A percentile compares a stretch with the other conserved stretches of the same genome.
Evolutionary conservation across 2,329 filamentous ascomycete species (phyloP).

Genomic region (Diaporthe velutina): DNA sequence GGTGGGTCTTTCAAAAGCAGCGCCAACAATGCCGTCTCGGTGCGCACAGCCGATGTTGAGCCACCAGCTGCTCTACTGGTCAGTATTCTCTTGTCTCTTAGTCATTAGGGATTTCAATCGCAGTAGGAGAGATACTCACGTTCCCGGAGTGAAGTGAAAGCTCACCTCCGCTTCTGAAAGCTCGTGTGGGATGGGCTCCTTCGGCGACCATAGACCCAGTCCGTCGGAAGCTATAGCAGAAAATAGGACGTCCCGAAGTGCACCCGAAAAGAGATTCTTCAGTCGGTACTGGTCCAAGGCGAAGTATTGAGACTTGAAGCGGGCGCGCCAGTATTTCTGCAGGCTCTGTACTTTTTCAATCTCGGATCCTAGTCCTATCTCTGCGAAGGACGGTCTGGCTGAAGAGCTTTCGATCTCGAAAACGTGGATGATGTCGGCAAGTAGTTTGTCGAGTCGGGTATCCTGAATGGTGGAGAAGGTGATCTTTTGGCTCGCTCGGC

Average conservation of each 20-base stretch:
- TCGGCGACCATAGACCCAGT: constrained; percentile 27
- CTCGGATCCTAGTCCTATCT: constrained; percentile 6
- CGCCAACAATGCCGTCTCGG: constrained; percentile 66
- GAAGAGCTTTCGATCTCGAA: constrained; percentile 13
- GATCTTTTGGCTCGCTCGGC: constrained; percentile 5
- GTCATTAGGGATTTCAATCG: no score
- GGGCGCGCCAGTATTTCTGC: constrained; percentile 32
- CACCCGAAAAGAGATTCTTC: constrained; percentile 10
- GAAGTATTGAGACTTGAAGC: constrained; percentile 37
- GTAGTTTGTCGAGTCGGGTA: constrained; percentile 36
- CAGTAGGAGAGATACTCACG: constrained; percentile 18
- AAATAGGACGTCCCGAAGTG: constrained; percentile 31
- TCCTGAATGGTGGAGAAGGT: constrained; percentile 27
- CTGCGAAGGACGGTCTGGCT: neutral
- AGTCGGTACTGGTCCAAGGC: constrained; percentile 27
- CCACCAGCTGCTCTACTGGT: constrained; percentile 65
- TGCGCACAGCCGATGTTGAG: constrained; percentile 67
- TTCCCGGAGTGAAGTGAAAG: constrained; percentile 19
- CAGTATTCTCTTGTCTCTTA: neutral
- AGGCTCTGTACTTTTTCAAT: constrained; percentile 24
- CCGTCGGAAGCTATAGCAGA: constrained; percentile 33
- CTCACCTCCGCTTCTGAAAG: constrained; percentile 35
- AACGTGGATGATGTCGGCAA: constrained; percentile 34
- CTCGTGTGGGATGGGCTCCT: neutral
- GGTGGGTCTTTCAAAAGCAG: constrained; percentile 58